Base-by-base conservation (phyloP, 169 alveolate genomes). In the Toxoplasma gondii region DNA sequence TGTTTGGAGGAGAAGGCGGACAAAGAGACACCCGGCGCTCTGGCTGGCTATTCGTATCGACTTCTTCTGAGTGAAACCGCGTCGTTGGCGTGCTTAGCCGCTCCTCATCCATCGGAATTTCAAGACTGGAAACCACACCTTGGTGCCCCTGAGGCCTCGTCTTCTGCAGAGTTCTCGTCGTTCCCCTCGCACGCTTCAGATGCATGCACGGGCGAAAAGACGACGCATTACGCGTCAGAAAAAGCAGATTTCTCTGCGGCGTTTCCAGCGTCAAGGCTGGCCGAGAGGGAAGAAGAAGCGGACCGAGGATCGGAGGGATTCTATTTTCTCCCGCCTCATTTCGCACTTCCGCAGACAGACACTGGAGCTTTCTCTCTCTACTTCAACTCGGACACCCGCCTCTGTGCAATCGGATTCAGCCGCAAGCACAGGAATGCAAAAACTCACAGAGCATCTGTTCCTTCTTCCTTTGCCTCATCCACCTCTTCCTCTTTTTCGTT, bases 401-500 rank as follows among this genome's bases (percentile, higher is more conserved):
- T 74, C 45, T 34, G 84, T n/a, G 39, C 43, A 34, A 74, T 74
- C 84, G 84, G 84, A 41, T 74, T 31, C 84, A 74, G 84, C 43
- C 39, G 49, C 4, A 64, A 16, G 74, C 74, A 4, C 74, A 64
- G 74, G 29, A 27, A 19, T 31, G 5, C 34, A 64, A 4, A 16
- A 31, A 16, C 74, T 4, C 58, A 49, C 58, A 49, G 58, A 49
- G 58, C 58, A 49, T 12, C 74, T 64, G 7, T 10, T 16, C 9
- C 74, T 10, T 4, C 29, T 27, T 64, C 74, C 34, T 64, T 31
- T 64, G n/a, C 74, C n/a, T 16, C 74, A 16, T 12, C 22, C 58
- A 7, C 22, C 12, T 12, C 58, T 4, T 12, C 58, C 22, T 49
- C 58, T 49, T 49, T 12, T 49, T n/a, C n/a, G n/a, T n/a, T n/a